A percentile compares a stretch with the other conserved stretches of the same genome.
phyloP scores from a whole-genome alignment of 140 eudicot species.

The Oenanthe javanica region DNA sequence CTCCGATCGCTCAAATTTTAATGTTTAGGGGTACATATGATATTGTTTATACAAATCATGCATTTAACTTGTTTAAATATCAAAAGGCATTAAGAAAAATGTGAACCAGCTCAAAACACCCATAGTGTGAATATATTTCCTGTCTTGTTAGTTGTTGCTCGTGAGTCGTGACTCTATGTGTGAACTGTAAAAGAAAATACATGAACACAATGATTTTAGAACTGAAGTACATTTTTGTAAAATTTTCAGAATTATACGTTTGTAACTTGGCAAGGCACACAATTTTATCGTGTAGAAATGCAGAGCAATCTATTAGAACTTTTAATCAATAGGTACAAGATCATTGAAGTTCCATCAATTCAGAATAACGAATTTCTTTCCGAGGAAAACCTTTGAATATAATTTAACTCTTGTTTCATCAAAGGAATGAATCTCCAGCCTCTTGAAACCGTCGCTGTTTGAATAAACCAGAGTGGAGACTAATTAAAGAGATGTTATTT shows the following conservation, averaged over 20 bases:
- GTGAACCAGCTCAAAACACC: too few species aligned
- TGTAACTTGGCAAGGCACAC: background rate
- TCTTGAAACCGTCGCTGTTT: conserved; percentile 9
- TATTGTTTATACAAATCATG: too few species aligned
- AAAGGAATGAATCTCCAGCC: background rate
- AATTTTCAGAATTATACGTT: background rate
- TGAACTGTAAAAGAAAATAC: too few species aligned
- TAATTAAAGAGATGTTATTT: conserved; percentile 50
- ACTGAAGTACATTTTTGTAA: too few species aligned
- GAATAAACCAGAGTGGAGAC: conserved; percentile 49
- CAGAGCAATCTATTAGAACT: background rate
- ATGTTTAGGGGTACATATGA: too few species aligned
- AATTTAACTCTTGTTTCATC: background rate
- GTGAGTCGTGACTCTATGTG: too few species aligned
- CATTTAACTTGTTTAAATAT: too few species aligned
- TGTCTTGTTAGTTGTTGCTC: too few species aligned
- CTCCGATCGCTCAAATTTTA: too few species aligned
- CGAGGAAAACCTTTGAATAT: background rate
- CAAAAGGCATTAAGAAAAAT: too few species aligned
- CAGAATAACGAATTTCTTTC: background rate
- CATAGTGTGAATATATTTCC: too few species aligned
- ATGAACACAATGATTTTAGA: too few species aligned
- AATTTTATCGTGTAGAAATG: background rate
- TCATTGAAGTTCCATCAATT: background rate
- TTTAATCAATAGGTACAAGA: background rate